Base-by-base conservation (phyloP, 306 rosid species). In the Prunus campanulata region DNA sequence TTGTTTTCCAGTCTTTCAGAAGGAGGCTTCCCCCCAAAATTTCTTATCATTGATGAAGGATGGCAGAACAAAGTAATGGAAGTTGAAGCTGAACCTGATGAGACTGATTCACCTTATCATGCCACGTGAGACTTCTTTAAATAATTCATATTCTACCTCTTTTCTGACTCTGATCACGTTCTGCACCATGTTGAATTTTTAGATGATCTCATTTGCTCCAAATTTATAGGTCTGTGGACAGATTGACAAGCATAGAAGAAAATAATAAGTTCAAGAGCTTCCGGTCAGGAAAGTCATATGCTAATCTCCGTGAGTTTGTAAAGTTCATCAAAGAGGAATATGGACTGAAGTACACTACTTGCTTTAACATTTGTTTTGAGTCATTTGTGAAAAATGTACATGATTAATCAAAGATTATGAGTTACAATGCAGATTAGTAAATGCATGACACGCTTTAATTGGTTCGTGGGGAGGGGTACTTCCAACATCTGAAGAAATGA, bases 401-500 rank as follows among this genome's bases (percentile, higher is more conserved):
- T 72, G 4, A 30, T 19, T 59, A 52, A 56, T 54, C 61, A 50
- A 56, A 67, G 68, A 76, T 2, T 35, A 62, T 68, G 18, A 52
- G 18, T 68, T n/a, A 18, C 70, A 52, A 13, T 72, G 27, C 86
- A 90, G 93, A 55, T 88, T 79, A 32, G 86, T 93, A 72, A 89
- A 89, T 62, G 69, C 85, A 79, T 93, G 97, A 93, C 97, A 90
- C 78, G 89, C 91, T 63, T 83, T 90, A 75, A 85, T 87, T 84
- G 97, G 96, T 83, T 85, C 91, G 44, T 93, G 94, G 96, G 96
- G 96, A 61, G 96, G 96, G 46, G 80, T 86, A 18, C 85, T 80
- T n/a, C 92, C 90, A 9, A 85, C 86, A 68, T 88, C 92, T 8
- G 86, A 84, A 35, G 52, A 55, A 48, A 80, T 90, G 90, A 79